A percentile compares a stretch with the other conserved stretches of the same genome.
Evolutionary conservation across 2,329 filamentous ascomycete genomes (phyloP).

Genomic region (Venturiaceae sp.): DNA sequence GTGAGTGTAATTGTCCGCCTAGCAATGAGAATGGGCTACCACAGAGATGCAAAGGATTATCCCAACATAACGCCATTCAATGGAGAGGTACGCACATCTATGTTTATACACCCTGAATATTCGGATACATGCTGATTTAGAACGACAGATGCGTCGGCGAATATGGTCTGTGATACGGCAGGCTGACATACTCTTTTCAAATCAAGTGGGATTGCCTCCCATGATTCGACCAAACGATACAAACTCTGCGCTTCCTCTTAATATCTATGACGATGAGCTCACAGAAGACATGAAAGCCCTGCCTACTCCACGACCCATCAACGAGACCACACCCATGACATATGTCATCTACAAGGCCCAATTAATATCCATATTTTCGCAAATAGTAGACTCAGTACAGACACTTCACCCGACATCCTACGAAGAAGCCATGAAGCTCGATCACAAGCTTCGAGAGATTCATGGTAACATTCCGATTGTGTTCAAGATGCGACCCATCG

Average conservation of each 20-base stretch:
- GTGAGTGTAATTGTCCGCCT: conserved; percentile 46
- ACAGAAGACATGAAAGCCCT: conserved; percentile 57
- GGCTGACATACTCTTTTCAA: conserved; percentile 67
- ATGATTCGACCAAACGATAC: conserved; percentile 69
- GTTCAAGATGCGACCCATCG: conserved; percentile 63
- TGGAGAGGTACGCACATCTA: conserved; percentile 51
- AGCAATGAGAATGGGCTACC: conserved; percentile 32
- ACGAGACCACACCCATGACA: conserved; percentile 64
- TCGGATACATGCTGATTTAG: conserved; percentile 65
- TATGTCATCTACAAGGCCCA: conserved; percentile 70
- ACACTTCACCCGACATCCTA: conserved; percentile 53
- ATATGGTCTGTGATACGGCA: conserved; percentile 62
- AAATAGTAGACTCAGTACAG: conserved; percentile 58
- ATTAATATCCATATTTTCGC: conserved; percentile 59
- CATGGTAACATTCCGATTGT: conserved; percentile 66
- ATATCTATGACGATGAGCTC: conserved; percentile 75
- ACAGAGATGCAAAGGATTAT: conserved; percentile 27
- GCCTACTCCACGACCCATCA: conserved; percentile 56
- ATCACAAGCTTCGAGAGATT: conserved; percentile 46
- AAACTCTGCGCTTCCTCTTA: conserved; percentile 65
- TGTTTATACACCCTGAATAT: too few relatives aligned
- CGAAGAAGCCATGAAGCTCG: conserved; percentile 52
- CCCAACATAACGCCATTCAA: conserved; percentile 23
- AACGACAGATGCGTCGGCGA: conserved; percentile 61
- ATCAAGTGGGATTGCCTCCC: conserved; percentile 50